phyloP scores from a whole-genome alignment of 176 grass and related monocot species.

The Chrysopogon serrulatus region DNA sequence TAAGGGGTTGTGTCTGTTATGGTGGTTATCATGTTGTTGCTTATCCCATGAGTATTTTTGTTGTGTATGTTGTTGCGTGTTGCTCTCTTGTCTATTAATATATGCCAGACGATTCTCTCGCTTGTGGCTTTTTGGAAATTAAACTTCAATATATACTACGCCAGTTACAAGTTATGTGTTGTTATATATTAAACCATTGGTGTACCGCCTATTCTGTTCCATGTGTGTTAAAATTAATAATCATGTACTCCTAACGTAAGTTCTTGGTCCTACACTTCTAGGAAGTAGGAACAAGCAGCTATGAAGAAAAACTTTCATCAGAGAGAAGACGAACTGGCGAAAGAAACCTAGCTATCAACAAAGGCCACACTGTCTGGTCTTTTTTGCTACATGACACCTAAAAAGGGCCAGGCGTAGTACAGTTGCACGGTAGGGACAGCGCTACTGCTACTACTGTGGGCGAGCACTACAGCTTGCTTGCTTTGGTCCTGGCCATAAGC shows the following conservation, averaged over 20 bases:
- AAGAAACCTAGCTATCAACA: slow-evolving; percentile 32
- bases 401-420: slow-evolving; percentile 50
- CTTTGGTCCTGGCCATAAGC: slow-evolving; percentile 10
- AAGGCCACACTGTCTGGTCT: slow-evolving; percentile 42
- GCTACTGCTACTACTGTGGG: slow-evolving; percentile 19
- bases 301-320: background rate
- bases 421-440: slow-evolving; percentile 60
- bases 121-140: no score
- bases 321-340: slow-evolving; percentile 17
- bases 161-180: no score
- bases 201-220: background rate
- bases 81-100: no score
- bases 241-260: background rate
- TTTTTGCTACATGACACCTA: slow-evolving; percentile 83
- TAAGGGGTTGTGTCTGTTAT: no score
- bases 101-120: no score
- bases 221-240: background rate
- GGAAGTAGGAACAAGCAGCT: background rate
- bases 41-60: no score
- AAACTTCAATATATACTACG: no score
- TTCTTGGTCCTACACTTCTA: background rate
- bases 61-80: no score
- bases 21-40: no score
- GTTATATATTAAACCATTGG: no score
- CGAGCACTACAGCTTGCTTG: slow-evolving; percentile 19